Conservation (phyloP, 768 basidiomycete genomes). For the Baorangia bicolor region DNA sequence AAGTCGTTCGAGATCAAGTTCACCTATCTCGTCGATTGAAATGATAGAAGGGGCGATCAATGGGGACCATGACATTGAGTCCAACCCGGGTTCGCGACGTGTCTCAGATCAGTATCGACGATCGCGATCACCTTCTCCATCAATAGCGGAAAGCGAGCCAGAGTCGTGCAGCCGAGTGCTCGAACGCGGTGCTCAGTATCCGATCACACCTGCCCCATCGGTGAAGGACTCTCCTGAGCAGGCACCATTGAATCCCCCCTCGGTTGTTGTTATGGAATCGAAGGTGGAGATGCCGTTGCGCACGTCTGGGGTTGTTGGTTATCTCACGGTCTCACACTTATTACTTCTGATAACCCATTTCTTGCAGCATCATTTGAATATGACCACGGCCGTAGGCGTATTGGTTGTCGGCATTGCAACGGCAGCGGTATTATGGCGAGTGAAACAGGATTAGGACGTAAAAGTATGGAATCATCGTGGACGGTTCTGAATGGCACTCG, state of each 20-base stretch:
- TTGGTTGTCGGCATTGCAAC: constrained; percentile 66
- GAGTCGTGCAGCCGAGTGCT: constrained; percentile 23
- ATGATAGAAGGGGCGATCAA: constrained; percentile 32
- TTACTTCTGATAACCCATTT: constrained; percentile 20
- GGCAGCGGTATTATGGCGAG: constrained; percentile 71
- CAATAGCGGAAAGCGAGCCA: constrained; percentile 31
- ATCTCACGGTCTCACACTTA: constrained; percentile 16
- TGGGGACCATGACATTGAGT: constrained; percentile 16
- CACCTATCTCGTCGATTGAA: constrained; percentile 34
- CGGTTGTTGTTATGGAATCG: constrained; percentile 11
- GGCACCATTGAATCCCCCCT: constrained; percentile 6
- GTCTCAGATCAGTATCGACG: constrained; percentile 24
- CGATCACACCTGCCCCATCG: constrained; percentile 31
- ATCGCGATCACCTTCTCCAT: constrained; percentile 32
- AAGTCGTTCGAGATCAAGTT: constrained; percentile 38
- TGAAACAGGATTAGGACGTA: constrained; percentile 43
- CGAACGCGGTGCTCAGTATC: constrained; percentile 24
- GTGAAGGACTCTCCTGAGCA: constrained; percentile 31
- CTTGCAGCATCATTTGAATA: constrained; percentile 30
- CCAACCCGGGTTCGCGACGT: constrained; percentile 22
- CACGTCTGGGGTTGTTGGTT: constrained; percentile 29
- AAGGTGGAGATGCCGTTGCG: constrained; percentile 20
- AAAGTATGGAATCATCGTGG: constrained; percentile 14
- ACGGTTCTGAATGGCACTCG: constrained; percentile 14
- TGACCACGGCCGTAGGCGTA: constrained; percentile 60